A percentile compares a stretch with the other conserved stretches of the same genome.
Evolutionary conservation across 805 yeast genomes (phyloP).

Genomic region (Alloascoidea africana): DNA sequence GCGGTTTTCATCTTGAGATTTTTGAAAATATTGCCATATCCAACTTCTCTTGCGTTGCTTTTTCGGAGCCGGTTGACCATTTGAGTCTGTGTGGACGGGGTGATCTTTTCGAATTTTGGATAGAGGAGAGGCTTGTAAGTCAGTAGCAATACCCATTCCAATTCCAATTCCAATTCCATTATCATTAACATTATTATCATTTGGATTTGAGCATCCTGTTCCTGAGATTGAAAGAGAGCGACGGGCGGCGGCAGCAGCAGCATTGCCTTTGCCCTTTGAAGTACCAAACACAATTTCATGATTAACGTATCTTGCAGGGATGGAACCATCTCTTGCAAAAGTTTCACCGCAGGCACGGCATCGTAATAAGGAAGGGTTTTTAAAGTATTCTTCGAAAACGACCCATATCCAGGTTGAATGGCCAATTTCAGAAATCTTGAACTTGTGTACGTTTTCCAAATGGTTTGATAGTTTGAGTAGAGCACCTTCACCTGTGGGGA

Average conservation of each 20-base stretch:
- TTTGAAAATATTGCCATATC: not conserved
- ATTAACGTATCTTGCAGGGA: not conserved
- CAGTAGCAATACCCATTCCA: no score
- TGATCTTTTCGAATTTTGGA: no score
- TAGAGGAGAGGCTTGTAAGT: no score
- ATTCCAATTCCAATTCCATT: no score
- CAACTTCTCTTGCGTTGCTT: not conserved
- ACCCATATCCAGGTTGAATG: constrained; percentile 1
- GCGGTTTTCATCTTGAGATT: not conserved
- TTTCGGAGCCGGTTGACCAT: not conserved
- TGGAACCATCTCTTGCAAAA: not conserved
- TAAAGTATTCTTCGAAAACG: not conserved
- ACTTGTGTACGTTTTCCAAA: not conserved
- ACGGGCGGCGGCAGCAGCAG: no score
- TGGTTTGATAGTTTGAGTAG: not conserved
- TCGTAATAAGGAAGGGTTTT: not conserved
- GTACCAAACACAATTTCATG: not conserved
- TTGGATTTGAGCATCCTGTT: no score
- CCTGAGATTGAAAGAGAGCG: no score
- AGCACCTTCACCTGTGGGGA: not conserved
- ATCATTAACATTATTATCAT: no score
- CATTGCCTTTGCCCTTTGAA: no score
- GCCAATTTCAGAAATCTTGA: not conserved
- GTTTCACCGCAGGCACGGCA: constrained; percentile 1
- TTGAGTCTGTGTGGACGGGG: no score